Percentiles rank a stretch among this genome's conserved stretches.
phyloP scores from a whole-genome alignment of 192 early-diverging fungal species.

The Coemansia sp. region DNA sequence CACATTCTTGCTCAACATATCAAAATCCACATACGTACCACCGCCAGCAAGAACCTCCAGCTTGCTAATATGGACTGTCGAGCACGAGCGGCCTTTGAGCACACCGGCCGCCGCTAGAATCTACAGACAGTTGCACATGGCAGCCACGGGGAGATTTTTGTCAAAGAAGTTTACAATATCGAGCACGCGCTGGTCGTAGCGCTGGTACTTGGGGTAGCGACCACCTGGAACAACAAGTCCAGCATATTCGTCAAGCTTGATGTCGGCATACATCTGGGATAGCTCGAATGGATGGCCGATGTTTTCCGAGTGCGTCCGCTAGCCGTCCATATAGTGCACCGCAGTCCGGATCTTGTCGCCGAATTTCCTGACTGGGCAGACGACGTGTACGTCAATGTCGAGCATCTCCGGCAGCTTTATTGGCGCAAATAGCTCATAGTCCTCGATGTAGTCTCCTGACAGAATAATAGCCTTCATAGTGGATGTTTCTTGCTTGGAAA shows the following conservation, averaged over 20 bases:
- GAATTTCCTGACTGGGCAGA: slow-evolving; percentile 56
- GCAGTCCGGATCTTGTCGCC: slow-evolving; percentile 56
- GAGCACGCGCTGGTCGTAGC: slow-evolving; percentile 55
- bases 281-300: slow-evolving; percentile 54
- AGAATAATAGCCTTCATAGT: slow-evolving; percentile 39
- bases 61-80: slow-evolving; percentile 43
- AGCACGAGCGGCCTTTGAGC: slow-evolving; percentile 43
- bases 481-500: background rate
- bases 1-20: slow-evolving; percentile 29
- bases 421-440: slow-evolving; percentile 61
- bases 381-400: slow-evolving; percentile 55
- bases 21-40: slow-evolving; percentile 39
- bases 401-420: slow-evolving; percentile 55
- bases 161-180: slow-evolving; percentile 49
- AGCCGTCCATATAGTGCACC: slow-evolving; percentile 54
- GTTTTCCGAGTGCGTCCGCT: slow-evolving; percentile 56
- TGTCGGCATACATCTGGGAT: slow-evolving; percentile 44
- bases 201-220: slow-evolving; percentile 58
- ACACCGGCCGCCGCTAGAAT: slow-evolving; percentile 49
- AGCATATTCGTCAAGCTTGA: slow-evolving; percentile 52
- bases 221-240: slow-evolving; percentile 59
- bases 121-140: slow-evolving; percentile 59
- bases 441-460: slow-evolving; percentile 42
- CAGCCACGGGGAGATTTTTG: slow-evolving; percentile 54
- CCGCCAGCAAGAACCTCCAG: slow-evolving; percentile 41